Evolutionary conservation across 2,329 filamentous ascomycete genomes (phyloP).

Genomic region (Ophiognomonia clavigignenti-juglandacearum): DNA sequence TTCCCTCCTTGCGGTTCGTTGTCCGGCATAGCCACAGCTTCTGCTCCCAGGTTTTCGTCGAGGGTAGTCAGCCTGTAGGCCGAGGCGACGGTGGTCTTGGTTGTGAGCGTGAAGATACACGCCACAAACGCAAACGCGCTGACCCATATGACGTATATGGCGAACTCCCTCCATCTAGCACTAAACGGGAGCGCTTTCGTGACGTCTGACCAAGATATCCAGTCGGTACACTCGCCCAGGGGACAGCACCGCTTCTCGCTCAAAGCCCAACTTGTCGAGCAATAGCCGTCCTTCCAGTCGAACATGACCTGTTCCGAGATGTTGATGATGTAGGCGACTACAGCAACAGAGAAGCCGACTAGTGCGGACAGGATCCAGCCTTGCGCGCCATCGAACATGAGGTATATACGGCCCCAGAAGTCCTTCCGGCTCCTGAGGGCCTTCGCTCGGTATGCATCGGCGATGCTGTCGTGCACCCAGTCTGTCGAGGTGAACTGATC

Average conservation of each 20-base stretch:
- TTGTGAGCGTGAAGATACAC: constrained; percentile 77
- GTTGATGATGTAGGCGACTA: constrained; percentile 84
- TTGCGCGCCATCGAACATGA: constrained; percentile 80
- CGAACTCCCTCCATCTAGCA: constrained; percentile 66
- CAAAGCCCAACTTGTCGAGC: constrained; percentile 63
- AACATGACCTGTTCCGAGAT: constrained; percentile 81
- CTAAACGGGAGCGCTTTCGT: constrained; percentile 40
- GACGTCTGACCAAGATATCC: constrained; percentile 51
- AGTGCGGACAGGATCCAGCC: constrained; percentile 92
- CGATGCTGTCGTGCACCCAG: constrained; percentile 97
- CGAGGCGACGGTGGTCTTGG: constrained; percentile 92
- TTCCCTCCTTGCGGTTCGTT: constrained; percentile 35
- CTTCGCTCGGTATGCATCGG: constrained; percentile 86
- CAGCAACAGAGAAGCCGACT: constrained; percentile 79
- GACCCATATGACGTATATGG: constrained; percentile 68
- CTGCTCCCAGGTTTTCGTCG: constrained; percentile 85
- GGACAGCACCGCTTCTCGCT: constrained; percentile 64
- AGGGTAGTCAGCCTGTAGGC: constrained; percentile 81
- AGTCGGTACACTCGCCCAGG: constrained; percentile 50
- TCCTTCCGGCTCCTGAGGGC: constrained; percentile 76
- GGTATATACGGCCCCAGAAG: constrained; percentile 71
- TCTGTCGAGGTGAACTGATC: constrained; percentile 97
- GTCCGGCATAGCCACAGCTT: constrained; percentile 37
- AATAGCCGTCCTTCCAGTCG: constrained; percentile 89
- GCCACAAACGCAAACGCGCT: constrained; percentile 65